Evolutionary conservation across 257 asterid species (phyloP).

Genomic region (Anisodus tanguticus): DNA sequence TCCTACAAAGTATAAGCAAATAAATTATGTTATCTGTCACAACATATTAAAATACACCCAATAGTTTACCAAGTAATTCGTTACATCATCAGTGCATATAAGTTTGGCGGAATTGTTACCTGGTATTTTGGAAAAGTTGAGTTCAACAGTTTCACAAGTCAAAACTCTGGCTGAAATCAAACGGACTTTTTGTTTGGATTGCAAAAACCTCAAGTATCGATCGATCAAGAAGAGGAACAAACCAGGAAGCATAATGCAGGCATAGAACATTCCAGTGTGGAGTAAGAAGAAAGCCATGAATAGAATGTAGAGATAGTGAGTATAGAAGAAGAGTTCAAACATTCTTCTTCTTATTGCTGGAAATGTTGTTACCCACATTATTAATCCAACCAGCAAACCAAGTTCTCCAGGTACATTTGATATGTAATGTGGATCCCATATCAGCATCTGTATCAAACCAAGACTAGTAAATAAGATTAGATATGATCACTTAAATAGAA

Average conservation of each 20-base stretch:
- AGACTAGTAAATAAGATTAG: background rate
- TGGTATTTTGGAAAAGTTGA: conserved; percentile 73
- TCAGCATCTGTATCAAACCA: conserved; percentile 54
- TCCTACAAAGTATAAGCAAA: conserved; percentile 40
- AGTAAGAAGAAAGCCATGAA: conserved; percentile 77
- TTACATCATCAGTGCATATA: background rate
- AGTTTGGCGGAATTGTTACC: too few relatives aligned
- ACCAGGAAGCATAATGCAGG: conserved; percentile 92
- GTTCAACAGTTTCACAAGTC: conserved; percentile 67
- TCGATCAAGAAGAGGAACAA: conserved; percentile 81
- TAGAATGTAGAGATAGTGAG: conserved; percentile 83
- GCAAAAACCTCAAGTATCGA: conserved; percentile 80
- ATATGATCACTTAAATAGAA: background rate
- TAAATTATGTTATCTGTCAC: too few relatives aligned
- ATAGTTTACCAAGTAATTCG: background rate
- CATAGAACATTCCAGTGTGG: conserved; percentile 82
- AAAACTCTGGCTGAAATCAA: conserved; percentile 71
- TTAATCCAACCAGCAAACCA: conserved; percentile 63
- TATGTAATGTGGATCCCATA: conserved; percentile 83
- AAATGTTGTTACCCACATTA: conserved; percentile 70
- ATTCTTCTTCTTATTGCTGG: conserved; percentile 71
- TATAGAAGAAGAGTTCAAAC: conserved; percentile 83
- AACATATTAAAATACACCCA: background rate
- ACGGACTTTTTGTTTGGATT: conserved; percentile 62
- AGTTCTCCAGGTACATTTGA: conserved; percentile 93